Base-by-base conservation (phyloP, 2,329 filamentous ascomycete genomes). In the Thelonectria olida region DNA sequence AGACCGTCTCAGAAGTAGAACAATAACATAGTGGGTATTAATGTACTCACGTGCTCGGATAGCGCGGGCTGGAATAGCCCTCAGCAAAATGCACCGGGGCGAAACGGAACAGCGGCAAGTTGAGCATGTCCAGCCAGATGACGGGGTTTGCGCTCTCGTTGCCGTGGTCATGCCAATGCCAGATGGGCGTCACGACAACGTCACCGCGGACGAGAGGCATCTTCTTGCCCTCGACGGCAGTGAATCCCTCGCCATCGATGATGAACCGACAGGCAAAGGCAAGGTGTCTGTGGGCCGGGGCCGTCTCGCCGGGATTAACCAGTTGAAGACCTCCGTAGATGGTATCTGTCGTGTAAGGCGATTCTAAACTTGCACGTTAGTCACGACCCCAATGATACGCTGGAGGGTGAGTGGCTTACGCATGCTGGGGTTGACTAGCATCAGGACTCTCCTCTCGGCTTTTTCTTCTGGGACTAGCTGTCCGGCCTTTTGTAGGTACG, bases 121-220 rank as follows among this genome's bases (percentile, higher is more conserved):
- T 83, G 1, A 88, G 70, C 4, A 80, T 83, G 67, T 88, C 85
- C 1, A 88, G 75, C 85, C 85, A 88, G 25, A 88, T 81, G 70
- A 87, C 82, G 0, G 84, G 83, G 1, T 77, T 77, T 1, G 77
- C 75, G 8, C 84, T 82, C 58, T 88, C 84, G 48, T 87, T 87
- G 3, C 85, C 85, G 58, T 88, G 85, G 61, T 88, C 85, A 61
- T 87, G 85, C 79, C 83, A 88, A 67, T 86, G 82, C 85, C 85
- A 88, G 0, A 79, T 82, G 0, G 85, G 85, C 0, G 85, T 88
- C 1, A 87, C 72, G 13, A 88, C 83, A 1, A 88, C 82, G 63
- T 88, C 85, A 8, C 85, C 84, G 2, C 80, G 76, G 19, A 77
- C 68, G 70, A 88, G 83, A 2, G 76, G 73, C 64, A 88, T 83